Conservation (phyloP, 2,329 filamentous ascomycete species). For the Sphaerulina musiva region DNA sequence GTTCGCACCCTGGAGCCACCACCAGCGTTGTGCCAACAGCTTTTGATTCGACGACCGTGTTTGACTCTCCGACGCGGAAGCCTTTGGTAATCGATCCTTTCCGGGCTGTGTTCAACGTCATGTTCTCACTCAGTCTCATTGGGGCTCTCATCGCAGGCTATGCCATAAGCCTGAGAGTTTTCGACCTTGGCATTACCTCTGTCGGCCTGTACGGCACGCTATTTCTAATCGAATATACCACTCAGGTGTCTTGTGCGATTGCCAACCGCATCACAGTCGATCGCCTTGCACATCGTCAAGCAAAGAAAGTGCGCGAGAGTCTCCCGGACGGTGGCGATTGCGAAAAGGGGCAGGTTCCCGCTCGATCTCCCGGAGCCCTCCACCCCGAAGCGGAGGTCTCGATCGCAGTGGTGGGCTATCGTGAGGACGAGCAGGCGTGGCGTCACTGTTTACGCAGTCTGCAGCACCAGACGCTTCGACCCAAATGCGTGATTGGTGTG, state of each 20-base stretch:
- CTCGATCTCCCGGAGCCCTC: neutral
- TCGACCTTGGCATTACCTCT: constrained; percentile 6
- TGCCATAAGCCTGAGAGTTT: neutral
- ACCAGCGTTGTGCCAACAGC: neutral
- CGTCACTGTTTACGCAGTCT: constrained; percentile 5
- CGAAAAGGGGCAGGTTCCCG: neutral
- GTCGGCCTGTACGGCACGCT: constrained; percentile 7
- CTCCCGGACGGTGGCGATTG: neutral
- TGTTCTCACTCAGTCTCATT: constrained; percentile 2
- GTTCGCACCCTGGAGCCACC: too few species aligned
- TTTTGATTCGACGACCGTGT: neutral
- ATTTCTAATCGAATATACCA: constrained; percentile 1
- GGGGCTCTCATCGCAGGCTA: constrained; percentile 6
- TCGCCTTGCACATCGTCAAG: neutral
- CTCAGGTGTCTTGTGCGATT: constrained; percentile 1
- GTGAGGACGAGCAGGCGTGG: constrained; percentile 8
- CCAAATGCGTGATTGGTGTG: constrained; percentile 6
- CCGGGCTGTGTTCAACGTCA: neutral
- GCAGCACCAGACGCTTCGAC: neutral
- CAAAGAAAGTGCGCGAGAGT: neutral
- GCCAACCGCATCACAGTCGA: constrained; percentile 3
- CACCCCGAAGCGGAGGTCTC: constrained; percentile 2
- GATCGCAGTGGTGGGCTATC: constrained; percentile 8
- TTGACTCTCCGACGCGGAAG: neutral
- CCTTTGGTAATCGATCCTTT: neutral